phyloP scores from a whole-genome alignment of 83 land plant genomes.

The Thuja plicata region DNA sequence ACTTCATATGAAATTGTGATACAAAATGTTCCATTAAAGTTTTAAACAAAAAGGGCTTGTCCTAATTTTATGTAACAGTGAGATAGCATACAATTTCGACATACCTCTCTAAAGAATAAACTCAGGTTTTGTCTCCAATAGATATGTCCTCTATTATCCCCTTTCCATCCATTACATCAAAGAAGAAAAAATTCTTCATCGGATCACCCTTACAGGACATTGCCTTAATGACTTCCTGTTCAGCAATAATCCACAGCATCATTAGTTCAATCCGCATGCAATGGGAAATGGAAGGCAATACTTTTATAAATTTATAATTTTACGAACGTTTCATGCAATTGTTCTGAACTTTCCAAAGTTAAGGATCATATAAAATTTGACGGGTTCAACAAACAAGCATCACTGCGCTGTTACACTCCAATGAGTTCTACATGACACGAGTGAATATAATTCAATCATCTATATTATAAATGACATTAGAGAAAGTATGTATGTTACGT shows the following conservation, averaged over 20 bases:
- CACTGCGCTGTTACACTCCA: background rate
- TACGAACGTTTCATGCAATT: background rate
- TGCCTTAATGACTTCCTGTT: conserved; percentile 92
- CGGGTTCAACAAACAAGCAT: background rate
- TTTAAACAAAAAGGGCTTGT: background rate
- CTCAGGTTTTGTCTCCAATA: background rate
- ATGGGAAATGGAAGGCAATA: background rate
- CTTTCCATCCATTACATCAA: conserved; percentile 88
- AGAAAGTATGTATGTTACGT: background rate
- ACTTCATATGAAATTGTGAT: background rate
- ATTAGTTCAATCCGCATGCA: background rate
- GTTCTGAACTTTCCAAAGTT: too few species aligned
- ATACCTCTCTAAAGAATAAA: background rate
- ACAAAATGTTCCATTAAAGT: background rate
- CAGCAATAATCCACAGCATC: background rate
- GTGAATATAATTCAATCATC: background rate
- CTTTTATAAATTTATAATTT: background rate
- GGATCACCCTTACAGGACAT: conserved; percentile 98
- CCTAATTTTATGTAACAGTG: background rate
- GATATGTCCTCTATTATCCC: conserved; percentile 84
- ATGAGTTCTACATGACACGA: background rate
- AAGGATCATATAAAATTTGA: background rate
- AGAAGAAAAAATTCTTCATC: conserved; percentile 85
- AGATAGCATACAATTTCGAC: background rate
- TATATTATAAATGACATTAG: background rate